These are phyloP conservation scores for Triglochin maritima DNA, from an alignment of 106 monocot genomes.

Conservation along the genomic window DNA sequence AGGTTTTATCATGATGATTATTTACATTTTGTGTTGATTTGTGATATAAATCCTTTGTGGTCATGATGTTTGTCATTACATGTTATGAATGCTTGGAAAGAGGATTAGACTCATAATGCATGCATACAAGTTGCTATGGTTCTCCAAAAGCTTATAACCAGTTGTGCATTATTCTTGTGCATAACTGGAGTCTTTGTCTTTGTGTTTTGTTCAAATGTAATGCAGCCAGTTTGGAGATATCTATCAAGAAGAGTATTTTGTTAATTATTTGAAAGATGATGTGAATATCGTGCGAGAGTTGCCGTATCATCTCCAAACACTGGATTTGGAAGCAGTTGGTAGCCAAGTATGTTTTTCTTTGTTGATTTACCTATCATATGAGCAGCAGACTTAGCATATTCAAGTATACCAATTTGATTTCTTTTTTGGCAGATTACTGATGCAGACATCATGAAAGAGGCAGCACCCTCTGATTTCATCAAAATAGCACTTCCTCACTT, in stretches of 20 bases:
- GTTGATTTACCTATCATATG: background rate
- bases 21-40: no score
- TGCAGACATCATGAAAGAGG: slow-evolving; percentile 71
- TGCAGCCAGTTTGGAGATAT: slow-evolving; percentile 94
- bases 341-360: slow-evolving; percentile 41
- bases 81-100: background rate
- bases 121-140: background rate
- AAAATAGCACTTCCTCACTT: slow-evolving; percentile 56
- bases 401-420: background rate
- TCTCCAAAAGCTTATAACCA: background rate
- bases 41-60: no score
- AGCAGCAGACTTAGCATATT: background rate
- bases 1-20: no score
- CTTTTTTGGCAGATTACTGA: slow-evolving; percentile 53
- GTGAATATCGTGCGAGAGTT: slow-evolving; percentile 60
- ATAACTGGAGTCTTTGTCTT: background rate
- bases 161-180: slow-evolving; percentile 1
- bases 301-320: slow-evolving; percentile 48
- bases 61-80: no score
- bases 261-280: slow-evolving; percentile 63
- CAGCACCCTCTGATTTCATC: slow-evolving; percentile 44
- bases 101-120: background rate
- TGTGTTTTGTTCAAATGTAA: background rate
- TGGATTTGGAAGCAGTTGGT: slow-evolving; percentile 71
- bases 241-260: slow-evolving; percentile 76